A percentile compares a stretch with the other conserved stretches of the same genome.
Evolutionary conservation across 2,329 filamentous ascomycete species (phyloP).

Genomic region (Diaporthe australafricana): DNA sequence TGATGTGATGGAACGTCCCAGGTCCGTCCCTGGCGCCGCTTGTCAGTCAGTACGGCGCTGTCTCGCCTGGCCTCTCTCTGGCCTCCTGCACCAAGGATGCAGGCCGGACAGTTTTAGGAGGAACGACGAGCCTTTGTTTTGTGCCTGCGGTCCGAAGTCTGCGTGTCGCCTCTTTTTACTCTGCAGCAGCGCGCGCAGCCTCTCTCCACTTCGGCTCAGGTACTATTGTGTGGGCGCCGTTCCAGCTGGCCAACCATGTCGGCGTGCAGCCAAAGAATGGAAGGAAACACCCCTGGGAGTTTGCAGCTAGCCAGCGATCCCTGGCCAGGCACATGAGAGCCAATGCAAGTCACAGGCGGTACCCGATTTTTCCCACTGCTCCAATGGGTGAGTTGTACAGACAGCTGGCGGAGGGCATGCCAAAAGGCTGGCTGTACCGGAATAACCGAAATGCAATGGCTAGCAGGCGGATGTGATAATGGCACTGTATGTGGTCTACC

Average conservation of each 20-base stretch:
- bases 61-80: background rate
- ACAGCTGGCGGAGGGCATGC: constrained; percentile 22
- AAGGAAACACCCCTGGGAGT: constrained; percentile 19
- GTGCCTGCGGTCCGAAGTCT: background rate
- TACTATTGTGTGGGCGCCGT: constrained; percentile 30
- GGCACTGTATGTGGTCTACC: background rate
- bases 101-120: background rate
- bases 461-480: constrained; percentile 7
- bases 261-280: constrained; percentile 16
- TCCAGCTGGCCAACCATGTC: constrained; percentile 27
- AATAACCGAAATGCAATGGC: constrained; percentile 21
- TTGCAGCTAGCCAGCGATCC: constrained; percentile 29
- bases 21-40: constrained; percentile 35
- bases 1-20: constrained; percentile 32
- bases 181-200: constrained; percentile 19
- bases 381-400: constrained; percentile 3
- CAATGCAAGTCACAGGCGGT: constrained; percentile 26
- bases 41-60: constrained; percentile 14
- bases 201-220: constrained; percentile 36
- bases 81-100: background rate
- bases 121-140: background rate
- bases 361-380: constrained; percentile 4
- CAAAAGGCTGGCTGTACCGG: constrained; percentile 14
- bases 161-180: constrained; percentile 1
- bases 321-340: constrained; percentile 30